Evolutionary conservation across 495 filamentous ascomycete genomes (phyloP).

Genomic region (Pseudomonodictys pantanalensis): DNA sequence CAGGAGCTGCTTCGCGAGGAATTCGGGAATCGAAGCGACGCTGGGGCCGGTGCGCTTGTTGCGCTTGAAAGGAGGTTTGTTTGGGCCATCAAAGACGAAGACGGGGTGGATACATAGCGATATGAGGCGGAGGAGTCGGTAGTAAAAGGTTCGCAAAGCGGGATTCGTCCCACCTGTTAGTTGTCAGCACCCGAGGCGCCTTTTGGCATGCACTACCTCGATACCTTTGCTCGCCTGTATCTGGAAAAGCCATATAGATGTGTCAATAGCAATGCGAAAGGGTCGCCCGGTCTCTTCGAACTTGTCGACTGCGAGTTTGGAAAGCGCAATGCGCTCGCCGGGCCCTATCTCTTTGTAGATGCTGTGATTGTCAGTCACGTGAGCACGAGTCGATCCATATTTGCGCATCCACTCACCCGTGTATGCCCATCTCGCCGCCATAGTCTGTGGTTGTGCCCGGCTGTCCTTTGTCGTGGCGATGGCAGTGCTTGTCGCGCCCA

Average conservation of each 20-base stretch:
- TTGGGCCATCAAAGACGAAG: conserved; percentile 91
- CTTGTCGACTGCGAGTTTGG: conserved; percentile 74
- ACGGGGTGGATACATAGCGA: conserved; percentile 78
- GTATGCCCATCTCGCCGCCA: conserved; percentile 40
- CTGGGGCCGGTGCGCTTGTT: conserved; percentile 58
- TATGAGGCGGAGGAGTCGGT: conserved; percentile 80
- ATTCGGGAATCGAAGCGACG: conserved; percentile 48
- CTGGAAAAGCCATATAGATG: conserved; percentile 97
- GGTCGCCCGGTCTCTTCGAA: conserved; percentile 68
- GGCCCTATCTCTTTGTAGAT: conserved; percentile 85
- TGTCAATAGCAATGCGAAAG: conserved; percentile 85
- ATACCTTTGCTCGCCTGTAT: conserved; percentile 73
- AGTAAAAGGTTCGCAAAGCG: conserved; percentile 88
- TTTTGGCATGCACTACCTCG: background rate
- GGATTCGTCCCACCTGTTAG: conserved; percentile 76
- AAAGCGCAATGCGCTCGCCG: conserved; percentile 75
- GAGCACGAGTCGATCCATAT: background rate
- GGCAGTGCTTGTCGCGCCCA: background rate
- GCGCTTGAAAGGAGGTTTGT: conserved; percentile 89
- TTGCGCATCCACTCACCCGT: conserved; percentile 34
- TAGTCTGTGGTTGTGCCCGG: background rate
- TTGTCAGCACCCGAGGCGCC: conserved; percentile 3
- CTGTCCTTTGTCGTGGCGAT: background rate
- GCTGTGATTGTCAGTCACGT: conserved; percentile 46
- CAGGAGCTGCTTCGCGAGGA: conserved; percentile 67